Base-by-base conservation (phyloP, 257 asterid species). In the Nicotiana tabacum region DNA sequence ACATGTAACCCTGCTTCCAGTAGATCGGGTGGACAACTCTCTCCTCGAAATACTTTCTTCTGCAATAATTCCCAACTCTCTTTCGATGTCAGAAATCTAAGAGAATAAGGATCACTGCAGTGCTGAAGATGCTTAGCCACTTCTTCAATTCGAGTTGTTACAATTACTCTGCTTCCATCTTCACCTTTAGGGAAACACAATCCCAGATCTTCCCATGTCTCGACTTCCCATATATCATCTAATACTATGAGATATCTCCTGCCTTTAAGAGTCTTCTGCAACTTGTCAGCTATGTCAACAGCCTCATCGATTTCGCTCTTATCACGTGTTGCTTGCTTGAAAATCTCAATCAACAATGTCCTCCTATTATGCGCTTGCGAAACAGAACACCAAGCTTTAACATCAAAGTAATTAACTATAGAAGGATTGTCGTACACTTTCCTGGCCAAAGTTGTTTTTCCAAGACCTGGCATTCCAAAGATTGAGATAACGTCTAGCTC, bases 161-260 rank as follows among this genome's bases (percentile, higher is more conserved):
- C 4, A 8, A 81, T 66, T 32, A 81, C 39, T 48, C 83, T 46
- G 2, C 66, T 66, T 48, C 78, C 55, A 27, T 8, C 21, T 55
- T 66, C 21, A 27, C 77, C 61, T 1, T 8, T 0, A 6, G 77
- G 77, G 24, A 66, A 81, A 62, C 32, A 29, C 33, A 17, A 3
- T 3, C 9, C n/a, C 29, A 81, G 33, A 11, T 48, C 65, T 24
- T 81, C 43, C 77, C 78, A 81, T 29, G 66, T 66, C 0, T 32
- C 0, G 8, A 65, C 66, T 2, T 66, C 76, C 83, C 83, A 66
- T 3, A 66, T 66, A 21, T 81, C 83, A 66, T 81, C 83, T 69
- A 81, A 8, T 9, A 66, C 78, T 0, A 81, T 81, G 35, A 65
- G 83, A 9, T 81, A 81, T 17, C 65, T 81, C 3, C 0, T 66